phyloP scores from a whole-genome alignment of 805 yeast species.

The Wickerhamiella qilinensis region DNA sequence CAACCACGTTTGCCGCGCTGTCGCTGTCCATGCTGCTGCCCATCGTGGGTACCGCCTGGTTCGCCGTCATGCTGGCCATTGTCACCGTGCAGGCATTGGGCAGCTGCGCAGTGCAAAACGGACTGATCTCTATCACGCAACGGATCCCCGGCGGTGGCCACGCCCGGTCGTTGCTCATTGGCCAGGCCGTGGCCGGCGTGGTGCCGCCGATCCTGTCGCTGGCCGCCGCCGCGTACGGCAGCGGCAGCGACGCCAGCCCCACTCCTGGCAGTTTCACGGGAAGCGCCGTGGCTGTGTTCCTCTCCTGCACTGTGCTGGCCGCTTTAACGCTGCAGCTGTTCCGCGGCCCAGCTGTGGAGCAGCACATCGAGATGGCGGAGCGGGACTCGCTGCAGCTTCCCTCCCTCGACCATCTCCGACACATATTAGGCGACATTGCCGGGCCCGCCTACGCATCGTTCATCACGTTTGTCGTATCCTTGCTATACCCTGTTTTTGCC shows the following conservation, averaged over 20 bases:
- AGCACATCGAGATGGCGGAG: constrained; percentile 9
- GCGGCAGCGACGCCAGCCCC: constrained; percentile 3
- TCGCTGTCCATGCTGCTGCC: constrained; percentile 21
- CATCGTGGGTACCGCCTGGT: constrained; percentile 14
- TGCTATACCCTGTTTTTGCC: constrained; percentile 84
- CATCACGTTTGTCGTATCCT: constrained; percentile 53
- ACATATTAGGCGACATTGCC: constrained; percentile 24
- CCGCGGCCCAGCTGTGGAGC: constrained; percentile 4
- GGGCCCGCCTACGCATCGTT: constrained; percentile 55
- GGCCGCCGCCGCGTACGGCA: constrained; percentile 25
- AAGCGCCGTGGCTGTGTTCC: constrained; percentile 28
- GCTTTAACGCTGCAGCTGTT: constrained; percentile 5
- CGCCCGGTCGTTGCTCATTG: constrained; percentile 63
- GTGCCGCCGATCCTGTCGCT: constrained; percentile 64
- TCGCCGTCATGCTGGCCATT: constrained; percentile 39
- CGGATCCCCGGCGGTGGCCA: constrained; percentile 12
- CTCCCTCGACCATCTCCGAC: not conserved
- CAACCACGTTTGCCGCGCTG: constrained; percentile 40
- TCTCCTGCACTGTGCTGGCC: constrained; percentile 11
- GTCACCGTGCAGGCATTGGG: constrained; percentile 57
- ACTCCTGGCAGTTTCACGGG: constrained; percentile 8
- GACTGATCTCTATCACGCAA: constrained; percentile 80
- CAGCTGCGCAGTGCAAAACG: constrained; percentile 74
- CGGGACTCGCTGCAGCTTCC: not conserved
- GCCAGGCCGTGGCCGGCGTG: constrained; percentile 90